Evolutionary conservation across 805 yeast genomes (phyloP), one percentile per base, ranked within the genome.

Genomic region (Saccharomycopsis sp.): DNA sequence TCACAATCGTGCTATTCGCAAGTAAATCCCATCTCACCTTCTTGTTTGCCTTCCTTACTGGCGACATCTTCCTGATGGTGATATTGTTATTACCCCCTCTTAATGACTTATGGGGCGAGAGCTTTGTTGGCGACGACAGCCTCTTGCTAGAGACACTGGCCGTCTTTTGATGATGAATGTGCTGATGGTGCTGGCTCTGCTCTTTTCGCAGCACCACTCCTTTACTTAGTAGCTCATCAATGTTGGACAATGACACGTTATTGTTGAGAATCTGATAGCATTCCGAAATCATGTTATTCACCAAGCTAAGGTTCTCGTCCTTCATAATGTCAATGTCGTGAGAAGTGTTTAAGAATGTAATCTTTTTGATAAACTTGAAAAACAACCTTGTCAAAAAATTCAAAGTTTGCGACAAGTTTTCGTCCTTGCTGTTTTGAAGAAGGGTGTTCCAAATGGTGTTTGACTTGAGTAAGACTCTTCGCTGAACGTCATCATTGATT

Each of bases 391-490:
- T 9, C 44, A 46, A 35, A 16, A 36, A 15, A 47, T 37, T 38
- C 36, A 52, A 39, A 22, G 39, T 21, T 69, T 67, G 51, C 78
- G 87, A 52, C 71, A 68, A 22, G 75, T 56, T 4, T 73, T 57
- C 0, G 81, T 26, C 29, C n/a, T 29, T 41, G 19, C 26, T 33
- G 15, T 15, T 12, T 19, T 23, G 31, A 3, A 39, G 20, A 10
- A 25, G 12, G 6, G 32, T 21, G n/a, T 43, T 41, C 41, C 42
- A 39, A 13, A 35, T 20, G 6, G 8, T 23, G 22, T 45, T 21
- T 4, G 84, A 69, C 47, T 69, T 69, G 42, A 72, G 67, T 17
- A 78, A 55, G 4, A 79, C 63, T 27, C 77, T 77, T 38, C 63
- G 67, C 30, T 77, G 77, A 2, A 74, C 57, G 0, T 66, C 55